phyloP scores from a whole-genome alignment of 805 yeast species.

The Starmerella lactis-condensi region DNA sequence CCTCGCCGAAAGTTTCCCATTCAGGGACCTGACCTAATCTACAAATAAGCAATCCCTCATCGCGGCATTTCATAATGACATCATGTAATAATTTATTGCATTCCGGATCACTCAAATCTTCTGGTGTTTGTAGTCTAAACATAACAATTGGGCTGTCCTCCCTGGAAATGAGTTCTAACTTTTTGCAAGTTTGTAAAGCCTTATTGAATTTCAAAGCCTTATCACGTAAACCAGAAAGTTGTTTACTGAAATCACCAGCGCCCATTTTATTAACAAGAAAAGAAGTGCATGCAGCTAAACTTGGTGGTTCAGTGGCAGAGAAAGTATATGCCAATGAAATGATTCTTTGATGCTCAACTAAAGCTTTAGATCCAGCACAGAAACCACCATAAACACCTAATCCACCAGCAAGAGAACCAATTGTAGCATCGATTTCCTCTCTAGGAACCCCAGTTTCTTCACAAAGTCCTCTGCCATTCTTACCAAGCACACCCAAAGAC shows the following conservation, averaged over 20 bases:
- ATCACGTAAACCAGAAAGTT: constrained; percentile 11
- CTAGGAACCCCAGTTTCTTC: constrained; percentile 58
- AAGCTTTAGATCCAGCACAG: constrained; percentile 66
- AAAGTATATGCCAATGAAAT: constrained; percentile 80
- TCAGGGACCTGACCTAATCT: constrained; percentile 46
- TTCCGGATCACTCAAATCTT: constrained; percentile 19
- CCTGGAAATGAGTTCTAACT: constrained; percentile 37
- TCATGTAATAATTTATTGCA: constrained; percentile 47
- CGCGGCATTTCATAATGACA: constrained; percentile 40
- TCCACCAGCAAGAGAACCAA: constrained; percentile 69
- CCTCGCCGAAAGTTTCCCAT: constrained; percentile 55
- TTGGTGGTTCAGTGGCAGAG: constrained; percentile 89
- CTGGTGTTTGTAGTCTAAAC: constrained; percentile 31
- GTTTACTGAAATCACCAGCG: constrained; percentile 21
- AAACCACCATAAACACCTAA: constrained; percentile 84
- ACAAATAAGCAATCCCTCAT: constrained; percentile 39
- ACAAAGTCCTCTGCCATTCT: constrained; percentile 65
- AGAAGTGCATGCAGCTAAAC: constrained; percentile 35
- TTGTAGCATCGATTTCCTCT: constrained; percentile 57
- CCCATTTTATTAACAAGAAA: constrained; percentile 16
- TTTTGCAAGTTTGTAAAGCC: constrained; percentile 15
- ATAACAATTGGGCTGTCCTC: constrained; percentile 52
- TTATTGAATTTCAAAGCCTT: constrained; percentile 12
- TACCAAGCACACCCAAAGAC: constrained; percentile 74
- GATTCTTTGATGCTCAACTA: constrained; percentile 84